A percentile compares a stretch with the other conserved stretches of the same genome.
phyloP scores from a whole-genome alignment of 2,329 filamentous ascomycete species.

The Byssoonygena ceratinophila region DNA sequence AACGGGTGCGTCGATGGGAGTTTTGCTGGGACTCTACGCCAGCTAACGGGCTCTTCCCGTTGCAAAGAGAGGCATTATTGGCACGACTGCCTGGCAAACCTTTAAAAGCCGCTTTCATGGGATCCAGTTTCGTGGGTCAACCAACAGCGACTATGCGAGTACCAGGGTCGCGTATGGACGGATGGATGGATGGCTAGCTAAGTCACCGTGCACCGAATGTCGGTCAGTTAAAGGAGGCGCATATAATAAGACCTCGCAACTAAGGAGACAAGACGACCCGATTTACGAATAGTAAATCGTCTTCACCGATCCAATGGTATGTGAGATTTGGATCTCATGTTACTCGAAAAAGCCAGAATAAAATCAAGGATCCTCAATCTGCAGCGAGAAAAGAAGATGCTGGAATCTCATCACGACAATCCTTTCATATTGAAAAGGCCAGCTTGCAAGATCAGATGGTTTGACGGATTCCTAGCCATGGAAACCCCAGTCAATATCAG shows the following conservation, averaged over 20 bases:
- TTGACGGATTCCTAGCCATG: too few species aligned
- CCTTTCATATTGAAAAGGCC: too few species aligned
- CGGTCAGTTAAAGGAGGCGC: neutral
- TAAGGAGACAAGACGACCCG: neutral
- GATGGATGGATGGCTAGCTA: neutral
- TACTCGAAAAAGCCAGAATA: neutral
- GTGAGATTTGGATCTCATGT: neutral
- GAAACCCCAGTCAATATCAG: too few species aligned
- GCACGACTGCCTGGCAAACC: too few species aligned
- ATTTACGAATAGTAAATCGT: neutral
- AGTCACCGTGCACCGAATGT: neutral
- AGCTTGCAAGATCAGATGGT: too few species aligned
- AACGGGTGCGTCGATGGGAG: too few species aligned
- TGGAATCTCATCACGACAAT: too few species aligned
- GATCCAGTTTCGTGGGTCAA: conserved; percentile 2
- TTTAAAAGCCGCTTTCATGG: too few species aligned
- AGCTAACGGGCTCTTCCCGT: too few species aligned
- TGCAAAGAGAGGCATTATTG: too few species aligned
- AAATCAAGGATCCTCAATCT: neutral
- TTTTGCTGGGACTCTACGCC: too few species aligned
- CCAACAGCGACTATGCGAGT: neutral
- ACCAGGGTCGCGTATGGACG: neutral
- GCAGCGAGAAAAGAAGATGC: neutral
- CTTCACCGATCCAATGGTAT: neutral
- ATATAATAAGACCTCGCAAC: neutral